Evolutionary conservation across 371 early-diverging fungal genomes (phyloP).

Genomic region (Dipsacomyces acuminosporus): DNA sequence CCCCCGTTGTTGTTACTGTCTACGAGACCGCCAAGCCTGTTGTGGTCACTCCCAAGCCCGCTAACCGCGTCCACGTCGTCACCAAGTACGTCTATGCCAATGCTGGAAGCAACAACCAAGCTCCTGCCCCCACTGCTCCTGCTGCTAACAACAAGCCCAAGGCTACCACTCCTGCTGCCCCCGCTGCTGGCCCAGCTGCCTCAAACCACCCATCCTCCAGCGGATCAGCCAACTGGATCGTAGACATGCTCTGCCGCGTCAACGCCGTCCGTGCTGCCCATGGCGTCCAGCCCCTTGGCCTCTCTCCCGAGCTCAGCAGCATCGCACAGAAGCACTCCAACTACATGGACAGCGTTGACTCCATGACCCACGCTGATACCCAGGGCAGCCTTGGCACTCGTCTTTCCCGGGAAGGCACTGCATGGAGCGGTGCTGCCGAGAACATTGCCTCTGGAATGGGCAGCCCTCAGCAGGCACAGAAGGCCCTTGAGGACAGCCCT

Average conservation of each 20-base stretch:
- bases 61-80: background rate
- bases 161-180: background rate
- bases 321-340: constrained; percentile 46
- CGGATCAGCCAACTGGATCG: constrained; percentile 18
- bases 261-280: constrained; percentile 29
- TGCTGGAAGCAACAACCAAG: background rate
- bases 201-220: background rate
- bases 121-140: background rate
- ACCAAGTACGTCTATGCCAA: constrained; percentile 16
- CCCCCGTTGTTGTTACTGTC: constrained; percentile 9
- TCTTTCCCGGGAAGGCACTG: constrained; percentile 18
- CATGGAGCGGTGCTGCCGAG: constrained; percentile 40
- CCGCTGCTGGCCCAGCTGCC: background rate
- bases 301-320: constrained; percentile 22
- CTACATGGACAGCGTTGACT: constrained; percentile 40
- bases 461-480: constrained; percentile 26
- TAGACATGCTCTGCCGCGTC: constrained; percentile 38
- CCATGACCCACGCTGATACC: constrained; percentile 47
- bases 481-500: constrained; percentile 30
- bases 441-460: constrained; percentile 48
- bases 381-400: constrained; percentile 42
- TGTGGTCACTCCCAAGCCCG: background rate
- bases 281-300: constrained; percentile 35
- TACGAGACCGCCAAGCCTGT: constrained; percentile 8
- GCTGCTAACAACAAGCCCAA: too few relatives aligned